Conservation (phyloP, 1,139 yeast species). For the Yamadazyma friedrichii region DNA sequence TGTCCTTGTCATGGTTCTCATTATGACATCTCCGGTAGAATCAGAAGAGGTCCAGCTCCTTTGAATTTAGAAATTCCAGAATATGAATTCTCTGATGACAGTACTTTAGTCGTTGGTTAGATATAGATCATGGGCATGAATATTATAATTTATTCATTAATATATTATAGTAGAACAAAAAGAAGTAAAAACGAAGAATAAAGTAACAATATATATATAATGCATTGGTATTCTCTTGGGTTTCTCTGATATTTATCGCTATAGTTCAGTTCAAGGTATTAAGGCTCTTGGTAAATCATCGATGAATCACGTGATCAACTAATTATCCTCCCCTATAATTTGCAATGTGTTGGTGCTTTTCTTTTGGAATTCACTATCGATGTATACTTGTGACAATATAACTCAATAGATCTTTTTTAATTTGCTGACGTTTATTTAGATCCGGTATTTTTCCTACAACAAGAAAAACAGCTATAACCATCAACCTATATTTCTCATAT, state of each 20-base stretch:
- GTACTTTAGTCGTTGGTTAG: conserved; percentile 73
- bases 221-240: conserved; percentile 3
- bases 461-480: too few relatives aligned
- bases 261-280: too few relatives aligned
- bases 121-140: conserved; percentile 1
- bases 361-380: too few relatives aligned
- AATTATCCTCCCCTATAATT: too few relatives aligned
- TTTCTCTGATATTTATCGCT: not conserved
- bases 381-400: too few relatives aligned
- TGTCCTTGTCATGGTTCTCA: conserved; percentile 99
- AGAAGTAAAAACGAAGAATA: not conserved
- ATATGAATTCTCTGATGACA: conserved; percentile 78
- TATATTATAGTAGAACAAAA: not conserved
- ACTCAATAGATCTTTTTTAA: too few relatives aligned
- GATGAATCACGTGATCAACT: too few relatives aligned
- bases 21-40: conserved; percentile 99
- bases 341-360: too few relatives aligned
- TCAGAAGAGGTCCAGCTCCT: conserved; percentile 99
- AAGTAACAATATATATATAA: conserved; percentile 4
- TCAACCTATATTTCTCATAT: too few relatives aligned
- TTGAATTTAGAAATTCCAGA: conserved; percentile 95
- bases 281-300: too few relatives aligned
- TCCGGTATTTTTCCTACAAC: too few relatives aligned
- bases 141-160: not conserved
- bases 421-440: too few relatives aligned